A percentile compares a stretch with the other conserved stretches of the same genome.
Evolutionary conservation across 345 rosid genomes (phyloP).

Genomic region (Arabis alpina): DNA sequence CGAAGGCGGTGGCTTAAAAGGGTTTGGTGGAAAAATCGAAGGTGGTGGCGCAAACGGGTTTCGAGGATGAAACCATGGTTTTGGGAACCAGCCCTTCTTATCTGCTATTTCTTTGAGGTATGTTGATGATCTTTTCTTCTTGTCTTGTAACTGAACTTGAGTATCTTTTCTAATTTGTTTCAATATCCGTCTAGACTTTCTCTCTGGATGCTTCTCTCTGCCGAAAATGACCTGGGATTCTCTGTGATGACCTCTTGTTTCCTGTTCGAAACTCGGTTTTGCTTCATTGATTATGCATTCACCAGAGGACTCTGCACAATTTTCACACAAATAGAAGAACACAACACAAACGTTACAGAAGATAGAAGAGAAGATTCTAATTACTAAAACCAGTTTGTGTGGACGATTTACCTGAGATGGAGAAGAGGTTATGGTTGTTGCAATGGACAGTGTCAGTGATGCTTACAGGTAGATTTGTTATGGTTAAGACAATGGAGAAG

Average conservation of each 20-base stretch:
- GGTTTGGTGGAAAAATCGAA: slow-evolving; percentile 42
- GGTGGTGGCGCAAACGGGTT: slow-evolving; percentile 38
- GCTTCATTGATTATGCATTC: slow-evolving; percentile 55
- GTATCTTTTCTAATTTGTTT: slow-evolving; percentile 15
- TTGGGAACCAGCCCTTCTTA: slow-evolving; percentile 36
- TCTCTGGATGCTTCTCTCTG: slow-evolving; percentile 54
- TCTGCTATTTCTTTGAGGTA: slow-evolving; percentile 10
- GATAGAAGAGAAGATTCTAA: neutral
- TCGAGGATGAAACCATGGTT: slow-evolving; percentile 41
- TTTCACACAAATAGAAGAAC: neutral
- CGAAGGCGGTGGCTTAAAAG: slow-evolving; percentile 36
- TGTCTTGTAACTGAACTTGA: slow-evolving; percentile 6
- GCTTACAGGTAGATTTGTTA: slow-evolving; percentile 14
- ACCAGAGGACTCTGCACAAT: slow-evolving; percentile 62
- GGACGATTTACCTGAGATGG: slow-evolving; percentile 31
- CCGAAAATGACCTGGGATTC: slow-evolving; percentile 63
- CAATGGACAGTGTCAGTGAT: slow-evolving; percentile 19
- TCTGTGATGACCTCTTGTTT: slow-evolving; percentile 57
- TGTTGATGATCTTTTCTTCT: slow-evolving; percentile 26
- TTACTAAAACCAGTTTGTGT: slow-evolving; percentile 5
- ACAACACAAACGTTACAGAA: slow-evolving; percentile 8
- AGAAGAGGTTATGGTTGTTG: slow-evolving; percentile 18
- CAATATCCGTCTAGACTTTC: slow-evolving; percentile 52
- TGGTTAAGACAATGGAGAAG: slow-evolving; percentile 33
- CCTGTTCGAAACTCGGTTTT: slow-evolving; percentile 44